Base-by-base conservation (phyloP, 345 rosid species). In the Lepidium didymum region DNA sequence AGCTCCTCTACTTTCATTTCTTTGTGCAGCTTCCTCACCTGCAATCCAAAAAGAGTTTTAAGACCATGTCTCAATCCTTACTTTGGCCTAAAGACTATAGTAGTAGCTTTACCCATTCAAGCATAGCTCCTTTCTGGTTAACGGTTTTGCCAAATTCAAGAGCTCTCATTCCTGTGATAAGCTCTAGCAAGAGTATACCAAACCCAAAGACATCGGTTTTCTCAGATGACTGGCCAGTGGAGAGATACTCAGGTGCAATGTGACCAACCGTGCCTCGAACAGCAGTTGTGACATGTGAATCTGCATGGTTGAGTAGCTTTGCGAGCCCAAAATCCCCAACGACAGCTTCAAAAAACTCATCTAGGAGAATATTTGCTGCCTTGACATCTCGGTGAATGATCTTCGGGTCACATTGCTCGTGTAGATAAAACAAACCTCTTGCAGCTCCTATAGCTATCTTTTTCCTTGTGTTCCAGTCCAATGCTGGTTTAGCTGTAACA, bases 301-400 rank as follows among this genome's bases (percentile, higher is more conserved):
- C 98, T 3, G 84, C 84, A 62, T 88, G 98, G 81, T 92, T 89
- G 35, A 92, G 86, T 8, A 90, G 97, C 80, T 92, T 92, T 2
- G 96, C 98, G 0, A 92, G 91, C 55, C 98, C 98, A 77, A 92
- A 90, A 77, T 92, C 98, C 3, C 98, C 97, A n/a, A 92, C 98
- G 0, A 92, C 83, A 14, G 93, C 97, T 77, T 92, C 98, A 10
- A 60, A 92, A 62, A 58, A 82, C 62, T 92, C 98, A 53, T 92
- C 98, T 50, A 92, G 78, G 16, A 92, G 90, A 56, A 92, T 75
- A 41, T 92, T 92, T 36, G 97, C 98, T 51, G 98, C 98, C 79
- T 92, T 90, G 50, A 92, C 96, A 49, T 92, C 98, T 74, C 96
- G 77, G 70, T 92, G 98, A 62, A 92, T 87, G 69, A 92, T 92